Evolutionary conservation across 23 red algal genomes (phyloP).

Genomic region (Cyanidium caldarium): DNA sequence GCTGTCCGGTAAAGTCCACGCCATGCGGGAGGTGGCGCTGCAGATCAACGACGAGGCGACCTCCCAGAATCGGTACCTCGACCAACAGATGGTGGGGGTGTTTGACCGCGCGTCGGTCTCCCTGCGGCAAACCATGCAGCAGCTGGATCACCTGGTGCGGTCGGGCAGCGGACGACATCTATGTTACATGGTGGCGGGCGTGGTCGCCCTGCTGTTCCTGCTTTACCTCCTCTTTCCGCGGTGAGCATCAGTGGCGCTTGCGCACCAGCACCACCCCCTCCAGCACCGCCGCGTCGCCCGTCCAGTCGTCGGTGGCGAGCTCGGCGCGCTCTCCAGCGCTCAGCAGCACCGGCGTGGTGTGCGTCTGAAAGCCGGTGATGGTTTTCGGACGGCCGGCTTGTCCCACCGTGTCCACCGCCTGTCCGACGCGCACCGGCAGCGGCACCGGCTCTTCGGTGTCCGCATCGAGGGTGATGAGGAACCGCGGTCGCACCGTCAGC

Average conservation of each 20-base stretch:
- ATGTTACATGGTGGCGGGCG: background rate
- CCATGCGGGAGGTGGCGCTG: background rate
- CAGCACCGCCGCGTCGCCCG: conserved; percentile 38
- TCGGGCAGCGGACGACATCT: background rate
- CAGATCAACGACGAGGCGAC: background rate
- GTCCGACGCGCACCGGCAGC: conserved; percentile 72
- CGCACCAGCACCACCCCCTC: conserved; percentile 73
- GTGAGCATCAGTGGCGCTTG: background rate
- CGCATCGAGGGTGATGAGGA: conserved; percentile 84
- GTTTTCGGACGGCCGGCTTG: conserved; percentile 76
- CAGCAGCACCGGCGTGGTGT: conserved; percentile 83
- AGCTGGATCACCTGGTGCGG: background rate
- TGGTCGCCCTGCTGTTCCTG: background rate
- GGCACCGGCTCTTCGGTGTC: conserved; percentile 51
- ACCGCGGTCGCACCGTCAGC: conserved; percentile 53
- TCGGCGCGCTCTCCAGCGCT: conserved; percentile 73
- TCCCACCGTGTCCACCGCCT: conserved; percentile 94
- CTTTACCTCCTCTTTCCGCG: background rate
- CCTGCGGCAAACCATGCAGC: background rate
- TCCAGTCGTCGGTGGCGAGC: conserved; percentile 84
- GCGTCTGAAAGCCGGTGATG: conserved; percentile 94
- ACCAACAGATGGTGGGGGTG: background rate
- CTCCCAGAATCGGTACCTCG: background rate
- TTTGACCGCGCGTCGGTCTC: background rate
- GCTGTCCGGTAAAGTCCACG: background rate